phyloP scores from a whole-genome alignment of 2,329 filamentous ascomycete species.

The Talaromyces verruculosus region DNA sequence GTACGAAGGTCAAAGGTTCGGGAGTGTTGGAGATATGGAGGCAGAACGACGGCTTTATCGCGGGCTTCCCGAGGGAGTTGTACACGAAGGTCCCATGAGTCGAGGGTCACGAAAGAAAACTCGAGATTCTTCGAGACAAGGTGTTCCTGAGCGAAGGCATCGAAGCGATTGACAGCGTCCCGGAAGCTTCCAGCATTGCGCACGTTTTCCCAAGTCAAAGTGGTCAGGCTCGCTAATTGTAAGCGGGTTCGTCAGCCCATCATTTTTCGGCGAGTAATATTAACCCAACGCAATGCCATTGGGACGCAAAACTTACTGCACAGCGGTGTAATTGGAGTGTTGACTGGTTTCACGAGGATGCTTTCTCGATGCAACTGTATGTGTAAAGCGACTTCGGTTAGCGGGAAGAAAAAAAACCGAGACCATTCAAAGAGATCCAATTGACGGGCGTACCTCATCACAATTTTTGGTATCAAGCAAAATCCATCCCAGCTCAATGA shows the following conservation, averaged over 20 bases:
- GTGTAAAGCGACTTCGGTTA: slow-evolving; percentile 32
- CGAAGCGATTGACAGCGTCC: slow-evolving; percentile 93
- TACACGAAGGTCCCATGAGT: slow-evolving; percentile 97
- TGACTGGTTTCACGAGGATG: slow-evolving; percentile 95
- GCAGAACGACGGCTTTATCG: slow-evolving; percentile 95
- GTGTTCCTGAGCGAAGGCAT: slow-evolving; percentile 89
- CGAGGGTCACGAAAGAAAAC: slow-evolving; percentile 97
- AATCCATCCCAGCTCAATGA: slow-evolving; percentile 99
- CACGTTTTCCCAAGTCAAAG: slow-evolving; percentile 98
- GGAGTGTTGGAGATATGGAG: slow-evolving; percentile 95
- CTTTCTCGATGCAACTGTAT: slow-evolving; percentile 86
- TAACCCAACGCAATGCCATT: slow-evolving; percentile 28
- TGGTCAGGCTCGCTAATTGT: slow-evolving; percentile 82
- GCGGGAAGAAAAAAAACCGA: slow-evolving; percentile 27
- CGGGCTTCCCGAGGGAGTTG: slow-evolving; percentile 96
- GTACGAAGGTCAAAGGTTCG: slow-evolving; percentile 94
- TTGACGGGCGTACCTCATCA: slow-evolving; percentile 71
- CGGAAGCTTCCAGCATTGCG: slow-evolving; percentile 95
- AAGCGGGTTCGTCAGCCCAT: slow-evolving; percentile 22
- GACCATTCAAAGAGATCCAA: slow-evolving; percentile 16
- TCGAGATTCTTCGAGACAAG: slow-evolving; percentile 87
- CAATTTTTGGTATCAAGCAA: slow-evolving; percentile 86
- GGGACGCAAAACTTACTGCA: slow-evolving; percentile 74
- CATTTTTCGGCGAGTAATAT: neutral
- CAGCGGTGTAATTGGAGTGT: slow-evolving; percentile 95